Base-by-base conservation (phyloP, 352 stramenopile genomes). In the Phytophthora kernoviae region DNA sequence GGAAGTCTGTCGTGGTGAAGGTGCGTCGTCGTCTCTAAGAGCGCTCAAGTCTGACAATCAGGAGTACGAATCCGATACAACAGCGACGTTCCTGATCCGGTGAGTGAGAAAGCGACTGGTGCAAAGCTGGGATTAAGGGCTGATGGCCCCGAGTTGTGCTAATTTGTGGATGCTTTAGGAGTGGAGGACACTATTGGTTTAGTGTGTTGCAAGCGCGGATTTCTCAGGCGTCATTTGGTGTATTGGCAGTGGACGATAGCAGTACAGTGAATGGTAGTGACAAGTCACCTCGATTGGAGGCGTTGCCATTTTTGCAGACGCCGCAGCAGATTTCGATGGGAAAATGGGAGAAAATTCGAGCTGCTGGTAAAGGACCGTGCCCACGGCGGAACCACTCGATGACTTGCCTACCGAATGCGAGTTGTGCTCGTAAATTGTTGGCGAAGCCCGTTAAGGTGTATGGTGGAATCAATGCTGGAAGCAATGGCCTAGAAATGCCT, bases 171-270 rank as follows among this genome's bases (percentile, higher is more conserved):
- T 33, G 17, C 4, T 30, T 3, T 36, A 87, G 75, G 46, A 90
- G 82, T 54, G 83, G 83, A 12, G 83, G 83, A 0, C 83, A 92
- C 45, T 92, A 92, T 27, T 89, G 77, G 79, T 92, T 92, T 57
- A 89, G 65, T 39, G 77, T 92, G 0, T 65, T 75, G 43, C 72
- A 90, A 42, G 70, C 77, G 1, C 65, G 43, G 8, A 41, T 83
- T 1, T 50, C 59, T 2, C 49, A 75, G 0, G 55, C 54, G 1
- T 48, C 58, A 18, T 37, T 88, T 8, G 55, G 51, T 49, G 27
- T 45, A 6, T 27, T 44, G 27, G 11, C 47, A 2, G 1, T 20
- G n/a, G 12, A 2, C 8, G 33, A 17, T 12, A 34, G 17, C 14
- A 18, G 52, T 40, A 44, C 21, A 9, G 18, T 30, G 24, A 43